These are phyloP conservation scores for Colletotrichum trifolii DNA, from an alignment of 2,329 filamentous ascomycete genomes.

Conservation along the genomic window DNA sequence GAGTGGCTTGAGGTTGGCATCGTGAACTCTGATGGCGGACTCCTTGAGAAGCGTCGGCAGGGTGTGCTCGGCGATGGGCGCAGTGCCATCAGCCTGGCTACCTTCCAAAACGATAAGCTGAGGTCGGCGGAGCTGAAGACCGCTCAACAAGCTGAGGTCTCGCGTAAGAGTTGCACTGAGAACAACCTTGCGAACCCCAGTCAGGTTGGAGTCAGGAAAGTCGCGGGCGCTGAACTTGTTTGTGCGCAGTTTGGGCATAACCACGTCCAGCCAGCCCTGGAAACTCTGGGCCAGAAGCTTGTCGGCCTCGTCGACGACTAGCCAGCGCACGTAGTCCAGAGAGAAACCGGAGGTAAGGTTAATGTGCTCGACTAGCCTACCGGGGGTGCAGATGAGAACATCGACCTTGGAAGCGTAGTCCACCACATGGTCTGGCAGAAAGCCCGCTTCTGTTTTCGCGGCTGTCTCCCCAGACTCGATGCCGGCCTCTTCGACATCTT, in stretches of 20 bases:
- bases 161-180: conserved; percentile 93
- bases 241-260: conserved; percentile 71
- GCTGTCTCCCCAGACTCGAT: conserved; percentile 56
- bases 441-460: conserved; percentile 37
- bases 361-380: conserved; percentile 90
- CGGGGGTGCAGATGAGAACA: conserved; percentile 90
- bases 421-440: conserved; percentile 71
- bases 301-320: conserved; percentile 94
- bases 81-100: conserved; percentile 47
- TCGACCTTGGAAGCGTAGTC: conserved; percentile 80
- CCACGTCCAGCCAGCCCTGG: conserved; percentile 85
- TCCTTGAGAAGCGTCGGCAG: conserved; percentile 75
- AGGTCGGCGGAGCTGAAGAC: conserved; percentile 78
- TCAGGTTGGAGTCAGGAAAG: conserved; percentile 62
- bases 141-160: conserved; percentile 82
- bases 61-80: conserved; percentile 57
- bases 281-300: conserved; percentile 91
- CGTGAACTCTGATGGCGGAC: conserved; percentile 73
- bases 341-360: conserved; percentile 85
- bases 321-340: conserved; percentile 82
- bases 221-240: conserved; percentile 63
- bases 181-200: conserved; percentile 80
- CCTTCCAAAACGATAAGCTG: conserved; percentile 81
- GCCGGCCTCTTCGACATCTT: conserved; percentile 53
- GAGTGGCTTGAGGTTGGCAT: conserved; percentile 80